A percentile compares a stretch with the other conserved stretches of the same genome.
Conservation (phyloP, 176 grass and related monocot species). For the Phoenix roebelenii region DNA sequence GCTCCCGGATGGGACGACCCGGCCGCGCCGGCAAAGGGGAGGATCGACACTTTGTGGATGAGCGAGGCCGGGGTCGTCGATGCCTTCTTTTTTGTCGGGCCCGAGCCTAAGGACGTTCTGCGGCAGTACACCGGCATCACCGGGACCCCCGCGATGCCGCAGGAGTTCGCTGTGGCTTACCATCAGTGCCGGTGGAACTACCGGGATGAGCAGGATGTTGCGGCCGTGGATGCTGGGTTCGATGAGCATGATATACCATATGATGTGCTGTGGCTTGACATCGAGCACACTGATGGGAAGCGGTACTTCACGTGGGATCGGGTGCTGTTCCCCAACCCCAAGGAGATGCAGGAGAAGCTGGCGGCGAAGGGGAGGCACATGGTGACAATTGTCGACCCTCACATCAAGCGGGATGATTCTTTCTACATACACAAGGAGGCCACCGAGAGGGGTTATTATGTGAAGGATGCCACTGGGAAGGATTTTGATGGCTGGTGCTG, state of each 20-base stretch:
- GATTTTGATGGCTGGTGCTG: constrained; percentile 95
- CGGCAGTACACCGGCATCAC: constrained; percentile 74
- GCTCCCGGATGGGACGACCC: constrained; percentile 67
- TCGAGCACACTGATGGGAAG: constrained; percentile 89
- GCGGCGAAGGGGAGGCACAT: constrained; percentile 76
- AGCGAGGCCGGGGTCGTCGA: constrained; percentile 77
- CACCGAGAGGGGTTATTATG: constrained; percentile 71
- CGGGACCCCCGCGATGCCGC: constrained; percentile 63
- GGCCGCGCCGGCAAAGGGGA: neutral
- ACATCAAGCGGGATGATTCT: constrained; percentile 72
- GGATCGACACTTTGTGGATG: constrained; percentile 82
- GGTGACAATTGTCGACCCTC: constrained; percentile 93
- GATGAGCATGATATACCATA: constrained; percentile 95
- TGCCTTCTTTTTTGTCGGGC: constrained; percentile 75
- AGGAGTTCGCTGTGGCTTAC: constrained; percentile 68
- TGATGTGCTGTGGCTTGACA: constrained; percentile 94
- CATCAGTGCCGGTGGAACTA: constrained; percentile 99
- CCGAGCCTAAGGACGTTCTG: constrained; percentile 71
- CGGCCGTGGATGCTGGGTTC: constrained; percentile 59
- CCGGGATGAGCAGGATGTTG: constrained; percentile 83
- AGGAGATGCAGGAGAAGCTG: constrained; percentile 71
- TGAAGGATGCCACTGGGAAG: constrained; percentile 70
- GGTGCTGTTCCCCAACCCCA: constrained; percentile 58
- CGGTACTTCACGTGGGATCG: constrained; percentile 88
- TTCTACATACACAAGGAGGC: constrained; percentile 73